Conservation (phyloP, 768 basidiomycete species). For the Heimioporus sp. region DNA sequence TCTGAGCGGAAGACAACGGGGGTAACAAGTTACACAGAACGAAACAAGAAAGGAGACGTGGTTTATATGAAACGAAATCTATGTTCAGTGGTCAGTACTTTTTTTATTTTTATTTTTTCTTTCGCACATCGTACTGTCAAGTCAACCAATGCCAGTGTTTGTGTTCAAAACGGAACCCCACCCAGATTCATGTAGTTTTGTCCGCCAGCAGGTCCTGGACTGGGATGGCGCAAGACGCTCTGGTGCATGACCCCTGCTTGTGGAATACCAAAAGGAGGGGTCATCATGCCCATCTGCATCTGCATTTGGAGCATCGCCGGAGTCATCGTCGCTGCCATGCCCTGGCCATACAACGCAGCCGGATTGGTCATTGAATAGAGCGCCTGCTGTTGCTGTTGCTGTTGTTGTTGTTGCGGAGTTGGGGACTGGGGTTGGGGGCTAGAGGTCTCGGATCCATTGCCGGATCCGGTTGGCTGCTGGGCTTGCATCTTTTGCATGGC, state of each 20-base stretch:
- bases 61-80: conserved; percentile 26
- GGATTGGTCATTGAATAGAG: conserved; percentile 46
- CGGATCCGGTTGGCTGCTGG: conserved; percentile 28
- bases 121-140: too few species aligned
- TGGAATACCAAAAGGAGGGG: conserved; percentile 47
- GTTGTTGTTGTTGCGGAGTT: conserved; percentile 40
- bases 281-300: conserved; percentile 48
- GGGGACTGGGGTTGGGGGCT: conserved; percentile 40
- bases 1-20: conserved; percentile 25
- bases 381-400: conserved; percentile 11
- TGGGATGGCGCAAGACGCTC: conserved; percentile 82
- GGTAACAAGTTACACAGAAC: conserved; percentile 29
- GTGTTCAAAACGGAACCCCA: conserved; percentile 29
- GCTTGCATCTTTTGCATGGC: conserved; percentile 70
- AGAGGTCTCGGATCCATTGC: conserved; percentile 25
- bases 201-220: conserved; percentile 52
- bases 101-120: too few species aligned
- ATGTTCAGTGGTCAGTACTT: conserved; percentile 15
- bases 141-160: conserved; percentile 3
- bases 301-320: conserved; percentile 43
- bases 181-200: conserved; percentile 47
- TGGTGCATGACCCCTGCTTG: conserved; percentile 79
- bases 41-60: conserved; percentile 10
- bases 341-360: conserved; percentile 37
- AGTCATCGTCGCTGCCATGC: conserved; percentile 28